Evolutionary conservation across 495 filamentous ascomycete genomes (phyloP).

Genomic region (Cladorrhinum samala): DNA sequence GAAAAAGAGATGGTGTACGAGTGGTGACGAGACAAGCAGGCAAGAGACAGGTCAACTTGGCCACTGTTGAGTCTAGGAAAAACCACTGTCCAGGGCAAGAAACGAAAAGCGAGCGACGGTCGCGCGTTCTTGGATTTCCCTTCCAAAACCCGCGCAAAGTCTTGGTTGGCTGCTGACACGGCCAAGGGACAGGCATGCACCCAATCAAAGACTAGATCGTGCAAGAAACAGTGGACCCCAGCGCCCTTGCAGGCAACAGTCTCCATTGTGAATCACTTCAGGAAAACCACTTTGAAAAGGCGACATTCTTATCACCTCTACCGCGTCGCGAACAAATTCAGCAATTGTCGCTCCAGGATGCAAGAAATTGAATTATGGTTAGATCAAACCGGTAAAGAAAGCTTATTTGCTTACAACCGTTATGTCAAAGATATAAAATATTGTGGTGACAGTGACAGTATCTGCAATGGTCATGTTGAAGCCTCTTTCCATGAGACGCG

Average conservation of each 20-base stretch:
- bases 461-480: constrained; percentile 4
- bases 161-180: constrained; percentile 9
- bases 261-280: constrained; percentile 27
- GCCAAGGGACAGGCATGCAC: neutral
- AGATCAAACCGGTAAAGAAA: neutral
- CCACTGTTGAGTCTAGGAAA: neutral
- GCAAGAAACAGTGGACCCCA: neutral
- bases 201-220: constrained; percentile 4
- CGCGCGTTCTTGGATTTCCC: constrained; percentile 14
- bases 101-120: constrained; percentile 6
- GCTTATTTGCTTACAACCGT: neutral
- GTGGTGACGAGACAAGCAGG: neutral
- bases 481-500: constrained; percentile 10
- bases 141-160: constrained; percentile 8
- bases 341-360: constrained; percentile 12
- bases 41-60: neutral
- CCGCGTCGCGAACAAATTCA: constrained; percentile 17
- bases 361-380: neutral
- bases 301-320: neutral
- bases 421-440: neutral
- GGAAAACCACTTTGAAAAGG: constrained; percentile 16
- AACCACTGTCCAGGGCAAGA: neutral
- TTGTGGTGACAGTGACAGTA: neutral
- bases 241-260: constrained; percentile 26
- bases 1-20: neutral